Conservation (phyloP, 2,329 filamentous ascomycete genomes). For the Calcarisporium arbuscula region DNA sequence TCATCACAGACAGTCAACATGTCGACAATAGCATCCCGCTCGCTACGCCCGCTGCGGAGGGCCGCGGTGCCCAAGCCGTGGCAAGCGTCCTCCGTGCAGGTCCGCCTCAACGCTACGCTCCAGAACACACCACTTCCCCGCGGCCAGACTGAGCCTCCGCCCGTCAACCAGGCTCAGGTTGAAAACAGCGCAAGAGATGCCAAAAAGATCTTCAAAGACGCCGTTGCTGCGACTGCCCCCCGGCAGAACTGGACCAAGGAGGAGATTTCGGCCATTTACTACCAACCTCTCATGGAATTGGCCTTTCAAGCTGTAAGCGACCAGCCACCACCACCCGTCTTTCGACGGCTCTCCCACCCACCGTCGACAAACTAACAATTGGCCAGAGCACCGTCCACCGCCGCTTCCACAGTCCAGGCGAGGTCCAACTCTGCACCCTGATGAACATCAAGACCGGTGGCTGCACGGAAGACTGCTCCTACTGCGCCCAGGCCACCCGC, state of each 20-base stretch:
- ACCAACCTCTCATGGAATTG: conserved; percentile 74
- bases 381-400: conserved; percentile 74
- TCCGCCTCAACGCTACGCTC: no score
- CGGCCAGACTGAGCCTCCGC: no score
- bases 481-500: conserved; percentile 83
- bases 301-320: conserved; percentile 65
- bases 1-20: no score
- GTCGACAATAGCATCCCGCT: no score
- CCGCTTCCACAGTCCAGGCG: conserved; percentile 75
- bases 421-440: conserved; percentile 86
- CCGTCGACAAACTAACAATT: conserved; percentile 12
- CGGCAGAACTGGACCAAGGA: conserved; percentile 74
- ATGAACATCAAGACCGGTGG: conserved; percentile 97
- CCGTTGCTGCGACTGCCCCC: conserved; percentile 53
- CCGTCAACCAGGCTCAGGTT: no score
- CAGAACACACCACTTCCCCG: no score
- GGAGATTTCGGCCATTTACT: conserved; percentile 76
- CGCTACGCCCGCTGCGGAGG: no score
- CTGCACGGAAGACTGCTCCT: conserved; percentile 87
- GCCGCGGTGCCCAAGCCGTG: no score
- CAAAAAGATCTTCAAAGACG: conserved; percentile 36
- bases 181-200: no score
- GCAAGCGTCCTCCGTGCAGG: no score
- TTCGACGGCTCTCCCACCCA: no score
- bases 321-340: no score